phyloP scores from a whole-genome alignment of 176 grass and related monocot genomes.

The Aegilops tauschii region DNA sequence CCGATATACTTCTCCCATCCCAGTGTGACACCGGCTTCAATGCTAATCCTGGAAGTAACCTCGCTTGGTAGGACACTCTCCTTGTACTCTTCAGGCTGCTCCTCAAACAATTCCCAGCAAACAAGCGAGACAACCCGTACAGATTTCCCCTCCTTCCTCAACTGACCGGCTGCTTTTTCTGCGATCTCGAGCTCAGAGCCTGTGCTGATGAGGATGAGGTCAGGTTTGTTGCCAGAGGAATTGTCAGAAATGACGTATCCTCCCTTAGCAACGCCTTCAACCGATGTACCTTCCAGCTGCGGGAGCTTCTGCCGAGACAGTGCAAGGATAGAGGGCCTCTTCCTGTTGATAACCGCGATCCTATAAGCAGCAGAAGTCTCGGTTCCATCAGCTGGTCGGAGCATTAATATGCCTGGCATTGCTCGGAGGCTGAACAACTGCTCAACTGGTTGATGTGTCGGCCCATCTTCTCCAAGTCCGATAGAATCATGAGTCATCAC shows the following conservation, averaged over 20 bases:
- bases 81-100: slow-evolving; percentile 47
- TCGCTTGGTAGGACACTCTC: slow-evolving; percentile 40
- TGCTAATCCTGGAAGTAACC: slow-evolving; percentile 50
- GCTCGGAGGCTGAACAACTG: slow-evolving; percentile 53
- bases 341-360: slow-evolving; percentile 39
- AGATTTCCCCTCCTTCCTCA: slow-evolving; percentile 29
- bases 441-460: slow-evolving; percentile 64
- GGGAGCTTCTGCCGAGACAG: slow-evolving; percentile 58
- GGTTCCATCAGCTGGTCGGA: slow-evolving; percentile 62
- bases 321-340: slow-evolving; percentile 46
- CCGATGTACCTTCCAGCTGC: slow-evolving; percentile 33
- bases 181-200: slow-evolving; percentile 63
- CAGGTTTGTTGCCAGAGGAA: slow-evolving; percentile 40
- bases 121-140: slow-evolving; percentile 60
- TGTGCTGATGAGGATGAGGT: slow-evolving; percentile 52
- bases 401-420: slow-evolving; percentile 53
- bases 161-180: slow-evolving; percentile 34
- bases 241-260: slow-evolving; percentile 55
- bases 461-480: slow-evolving; percentile 63
- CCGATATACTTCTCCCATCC: slow-evolving; percentile 60
- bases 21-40: slow-evolving; percentile 50
- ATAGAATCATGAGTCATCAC: slow-evolving; percentile 72
- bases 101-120: slow-evolving; percentile 66
- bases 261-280: slow-evolving; percentile 43
- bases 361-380: slow-evolving; percentile 54